Evolutionary conservation across 345 rosid species (phyloP).

Genomic region (Salix caprea): DNA sequence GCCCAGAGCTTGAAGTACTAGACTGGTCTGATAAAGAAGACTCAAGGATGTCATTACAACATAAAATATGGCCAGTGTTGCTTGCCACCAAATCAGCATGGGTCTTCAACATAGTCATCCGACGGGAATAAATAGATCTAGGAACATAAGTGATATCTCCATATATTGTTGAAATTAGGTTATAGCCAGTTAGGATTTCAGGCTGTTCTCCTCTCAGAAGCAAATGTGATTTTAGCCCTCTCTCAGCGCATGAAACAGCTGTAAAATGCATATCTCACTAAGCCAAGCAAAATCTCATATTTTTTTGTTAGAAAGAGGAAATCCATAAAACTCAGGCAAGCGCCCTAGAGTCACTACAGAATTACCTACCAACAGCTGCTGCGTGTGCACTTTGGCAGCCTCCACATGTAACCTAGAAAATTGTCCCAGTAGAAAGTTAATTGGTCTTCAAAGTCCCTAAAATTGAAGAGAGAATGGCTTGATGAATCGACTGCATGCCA

Average conservation of each 20-base stretch:
- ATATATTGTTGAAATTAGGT: slow-evolving; percentile 63
- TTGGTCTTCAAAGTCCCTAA: slow-evolving; percentile 10
- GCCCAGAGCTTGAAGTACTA: slow-evolving; percentile 17
- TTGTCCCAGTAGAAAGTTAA: slow-evolving; percentile 29
- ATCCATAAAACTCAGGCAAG: not conserved
- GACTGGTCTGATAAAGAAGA: slow-evolving; percentile 21
- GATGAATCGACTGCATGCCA: not conserved
- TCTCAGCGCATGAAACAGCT: slow-evolving; percentile 90
- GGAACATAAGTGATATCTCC: slow-evolving; percentile 67
- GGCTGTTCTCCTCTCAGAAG: slow-evolving; percentile 89
- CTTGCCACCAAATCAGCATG: slow-evolving; percentile 61
- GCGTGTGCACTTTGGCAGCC: slow-evolving; percentile 95
- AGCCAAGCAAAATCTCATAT: slow-evolving; percentile 1
- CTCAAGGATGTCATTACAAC: slow-evolving; percentile 51
- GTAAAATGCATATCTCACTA: slow-evolving; percentile 21
- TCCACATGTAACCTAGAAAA: slow-evolving; percentile 85
- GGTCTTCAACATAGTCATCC: slow-evolving; percentile 52
- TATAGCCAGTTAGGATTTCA: slow-evolving; percentile 71
- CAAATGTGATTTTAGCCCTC: slow-evolving; percentile 76
- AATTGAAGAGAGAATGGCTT: slow-evolving; percentile 3
- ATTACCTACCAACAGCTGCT: slow-evolving; percentile 69
- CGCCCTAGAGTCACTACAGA: not conserved
- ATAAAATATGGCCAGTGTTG: slow-evolving; percentile 36
- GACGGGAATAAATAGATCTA: slow-evolving; percentile 56
- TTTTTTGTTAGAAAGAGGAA: not conserved